Base-by-base conservation (phyloP, 768 basidiomycete genomes). In the Suillus lakei region DNA sequence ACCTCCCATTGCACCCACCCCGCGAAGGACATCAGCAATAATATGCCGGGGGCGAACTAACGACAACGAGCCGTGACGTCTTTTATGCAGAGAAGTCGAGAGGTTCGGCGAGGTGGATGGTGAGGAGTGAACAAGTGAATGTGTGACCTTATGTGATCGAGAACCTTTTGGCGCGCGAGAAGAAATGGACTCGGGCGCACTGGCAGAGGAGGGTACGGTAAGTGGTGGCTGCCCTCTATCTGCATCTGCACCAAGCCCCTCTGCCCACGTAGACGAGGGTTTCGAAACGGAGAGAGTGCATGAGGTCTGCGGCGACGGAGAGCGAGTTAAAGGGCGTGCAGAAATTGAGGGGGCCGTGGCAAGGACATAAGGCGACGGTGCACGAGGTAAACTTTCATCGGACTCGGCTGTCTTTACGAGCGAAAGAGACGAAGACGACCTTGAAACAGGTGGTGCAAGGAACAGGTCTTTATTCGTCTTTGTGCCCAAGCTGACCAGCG, bases 21-120 rank as follows among this genome's bases (percentile, higher is more conserved):
- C 82, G 58, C 79, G 83, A 36, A 85, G 65, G 32, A 83, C 76
- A 63, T 83, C 82, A 2, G 74, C 75, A 26, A 76, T 62, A 21
- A 77, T 48, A 50, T 75, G 69, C n/a, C 69, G 67, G 7, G 75
- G 58, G 21, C 32, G 64, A 28, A 69, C 53, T 2, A 67, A 61
- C 7, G 67, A 63, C 51, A 72, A 66, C 5, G 71, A 61, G 18
- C 38, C 53, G 28, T 60, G 61, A 38, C 32, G 43, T 51, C 63
- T 72, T 46, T 67, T 75, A 23, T 60, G 64, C 10, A 60, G 34
- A 2, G 68, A 64, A 3, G 55, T 46, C 26, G 70, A 62, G 13
- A 59, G 9, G 2, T 39, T n/a, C 0, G 69, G 68, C 16, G 68
- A 64, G 23, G 55, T 32, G 21, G 72, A 41, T 0, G 71, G 60